Conservation (phyloP, 441 rosid genomes). For the Populus hybrid region DNA sequence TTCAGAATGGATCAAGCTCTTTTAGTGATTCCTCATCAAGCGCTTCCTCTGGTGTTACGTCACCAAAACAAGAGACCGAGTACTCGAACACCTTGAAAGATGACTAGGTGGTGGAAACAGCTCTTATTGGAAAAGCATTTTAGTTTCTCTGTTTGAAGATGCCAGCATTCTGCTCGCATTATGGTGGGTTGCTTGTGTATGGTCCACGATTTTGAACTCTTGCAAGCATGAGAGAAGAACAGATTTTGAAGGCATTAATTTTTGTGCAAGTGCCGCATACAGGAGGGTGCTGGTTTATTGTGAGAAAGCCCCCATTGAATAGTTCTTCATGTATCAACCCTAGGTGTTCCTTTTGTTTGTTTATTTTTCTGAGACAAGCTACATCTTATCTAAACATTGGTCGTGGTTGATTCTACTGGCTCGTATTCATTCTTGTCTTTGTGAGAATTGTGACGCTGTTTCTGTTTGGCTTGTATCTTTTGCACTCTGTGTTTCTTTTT, state of each 20-base stretch:
- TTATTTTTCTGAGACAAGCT: background rate
- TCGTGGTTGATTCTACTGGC: constrained; percentile 25
- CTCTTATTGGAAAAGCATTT: background rate
- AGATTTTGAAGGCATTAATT: constrained; percentile 44
- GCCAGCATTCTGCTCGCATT: constrained; percentile 17
- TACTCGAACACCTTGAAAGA: constrained; percentile 43
- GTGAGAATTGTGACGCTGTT: background rate
- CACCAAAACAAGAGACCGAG: constrained; percentile 30
- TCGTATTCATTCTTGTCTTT: constrained; percentile 25
- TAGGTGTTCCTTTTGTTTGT: constrained; percentile 18
- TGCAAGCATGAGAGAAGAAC: constrained; percentile 15
- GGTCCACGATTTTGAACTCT: constrained; percentile 18
- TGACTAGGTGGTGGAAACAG: constrained; percentile 25
- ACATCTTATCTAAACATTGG: constrained; percentile 25
- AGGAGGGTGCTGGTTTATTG: constrained; percentile 25
- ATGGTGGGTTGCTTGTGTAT: constrained; percentile 17
- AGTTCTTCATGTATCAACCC: constrained; percentile 21
- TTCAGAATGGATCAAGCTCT: constrained; percentile 38
- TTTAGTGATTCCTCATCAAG: constrained; percentile 34
- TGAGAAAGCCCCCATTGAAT: constrained; percentile 31
- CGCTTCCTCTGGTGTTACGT: constrained; percentile 44
- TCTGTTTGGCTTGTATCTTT: background rate
- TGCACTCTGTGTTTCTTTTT: background rate
- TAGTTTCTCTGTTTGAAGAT: constrained; percentile 5
- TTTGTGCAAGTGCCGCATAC: constrained; percentile 42